Evolutionary conservation across 768 basidiomycete genomes (phyloP).

Genomic region (Phlegmacium glaucopus): DNA sequence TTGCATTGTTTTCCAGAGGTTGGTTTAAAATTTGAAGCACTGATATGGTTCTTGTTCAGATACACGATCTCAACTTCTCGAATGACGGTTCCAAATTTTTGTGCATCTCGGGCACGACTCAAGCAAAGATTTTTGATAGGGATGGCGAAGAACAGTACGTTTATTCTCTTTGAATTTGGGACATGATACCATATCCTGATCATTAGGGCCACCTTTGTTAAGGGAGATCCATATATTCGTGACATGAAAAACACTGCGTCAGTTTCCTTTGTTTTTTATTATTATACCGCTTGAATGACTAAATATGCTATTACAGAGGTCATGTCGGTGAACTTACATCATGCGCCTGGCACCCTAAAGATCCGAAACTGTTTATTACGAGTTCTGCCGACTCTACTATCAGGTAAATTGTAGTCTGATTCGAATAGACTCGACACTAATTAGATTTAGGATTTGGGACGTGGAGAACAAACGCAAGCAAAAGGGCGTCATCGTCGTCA

Average conservation of each 20-base stretch:
- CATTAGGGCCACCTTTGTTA: constrained; percentile 71
- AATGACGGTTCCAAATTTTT: constrained; percentile 84
- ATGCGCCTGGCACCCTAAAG: constrained; percentile 93
- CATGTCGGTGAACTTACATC: constrained; percentile 90
- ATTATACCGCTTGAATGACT: constrained; percentile 3
- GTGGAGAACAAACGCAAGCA: constrained; percentile 90
- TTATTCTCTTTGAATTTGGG: constrained; percentile 11
- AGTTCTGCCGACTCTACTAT: constrained; percentile 95
- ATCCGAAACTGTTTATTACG: constrained; percentile 82
- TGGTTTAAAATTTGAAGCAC: not conserved
- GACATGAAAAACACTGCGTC: constrained; percentile 99
- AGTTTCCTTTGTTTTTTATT: constrained; percentile 26
- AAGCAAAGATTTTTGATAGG: constrained; percentile 86
- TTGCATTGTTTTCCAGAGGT: constrained; percentile 4
- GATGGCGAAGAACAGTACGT: constrained; percentile 93
- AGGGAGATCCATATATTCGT: constrained; percentile 97
- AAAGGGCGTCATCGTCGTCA: constrained; percentile 93
- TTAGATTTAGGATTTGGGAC: constrained; percentile 80
- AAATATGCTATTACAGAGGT: constrained; percentile 51
- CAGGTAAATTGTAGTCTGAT: constrained; percentile 43
- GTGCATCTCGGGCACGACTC: constrained; percentile 82
- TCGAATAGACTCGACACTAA: not conserved
- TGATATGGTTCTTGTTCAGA: constrained; percentile 27
- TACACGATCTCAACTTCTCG: constrained; percentile 89
- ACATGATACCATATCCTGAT: constrained; percentile 48